Conservation (phyloP, 306 rosid species). For the Lathyrus tuberosus region DNA sequence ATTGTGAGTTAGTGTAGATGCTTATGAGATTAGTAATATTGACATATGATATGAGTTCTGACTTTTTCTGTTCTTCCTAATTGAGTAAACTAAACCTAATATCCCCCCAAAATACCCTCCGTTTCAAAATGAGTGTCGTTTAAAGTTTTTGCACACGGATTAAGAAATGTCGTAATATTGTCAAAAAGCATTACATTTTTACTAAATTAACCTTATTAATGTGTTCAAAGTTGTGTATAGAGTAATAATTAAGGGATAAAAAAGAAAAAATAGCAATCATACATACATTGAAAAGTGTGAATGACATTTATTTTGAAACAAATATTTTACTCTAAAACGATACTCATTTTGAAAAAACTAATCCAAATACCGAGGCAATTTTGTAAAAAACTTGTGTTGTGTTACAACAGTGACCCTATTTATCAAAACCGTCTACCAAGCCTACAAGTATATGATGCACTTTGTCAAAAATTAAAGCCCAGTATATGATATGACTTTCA, state of each 20-base stretch:
- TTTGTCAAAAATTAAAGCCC: neutral
- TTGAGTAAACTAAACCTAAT: neutral
- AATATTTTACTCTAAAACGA: no score
- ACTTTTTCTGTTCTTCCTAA: neutral
- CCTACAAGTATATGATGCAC: neutral
- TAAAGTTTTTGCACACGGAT: no score
- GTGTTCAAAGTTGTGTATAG: no score
- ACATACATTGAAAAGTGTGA: no score
- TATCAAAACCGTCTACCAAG: neutral
- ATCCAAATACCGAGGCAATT: neutral
- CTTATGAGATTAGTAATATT: conserved; percentile 1
- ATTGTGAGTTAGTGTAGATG: conserved; percentile 3
- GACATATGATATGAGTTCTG: neutral
- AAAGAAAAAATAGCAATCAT: no score
- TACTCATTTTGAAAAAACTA: neutral
- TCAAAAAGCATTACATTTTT: no score
- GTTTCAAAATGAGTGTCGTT: no score
- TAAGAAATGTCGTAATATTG: no score
- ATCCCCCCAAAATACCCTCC: neutral
- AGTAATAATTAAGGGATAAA: no score
- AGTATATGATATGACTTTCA: no score
- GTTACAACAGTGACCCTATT: neutral
- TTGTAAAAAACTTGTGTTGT: neutral
- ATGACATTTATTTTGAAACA: no score
- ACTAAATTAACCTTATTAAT: no score